Evolutionary conservation across 2,329 filamentous ascomycete species (phyloP).

Genomic region (Phaeomoniella chlamydospora): DNA sequence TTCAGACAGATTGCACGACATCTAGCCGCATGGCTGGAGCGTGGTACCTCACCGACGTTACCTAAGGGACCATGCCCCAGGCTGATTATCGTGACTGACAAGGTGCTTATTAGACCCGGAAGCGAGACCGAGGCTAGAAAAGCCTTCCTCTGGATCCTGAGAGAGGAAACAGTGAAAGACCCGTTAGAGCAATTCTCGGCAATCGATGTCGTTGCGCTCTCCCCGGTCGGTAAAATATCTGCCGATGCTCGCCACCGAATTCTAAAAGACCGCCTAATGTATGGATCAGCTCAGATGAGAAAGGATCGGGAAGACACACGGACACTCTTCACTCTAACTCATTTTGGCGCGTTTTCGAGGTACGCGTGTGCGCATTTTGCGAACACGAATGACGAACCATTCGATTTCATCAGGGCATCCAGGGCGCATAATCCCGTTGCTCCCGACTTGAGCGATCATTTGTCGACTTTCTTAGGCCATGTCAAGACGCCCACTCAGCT

Average conservation of each 20-base stretch:
- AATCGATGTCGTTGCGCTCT: conserved; percentile 12
- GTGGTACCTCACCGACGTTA: conserved; percentile 6
- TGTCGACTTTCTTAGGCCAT: conserved; percentile 10
- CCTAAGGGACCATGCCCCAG: conserved; percentile 8
- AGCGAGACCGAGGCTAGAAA: conserved; percentile 9
- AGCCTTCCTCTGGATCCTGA: conserved; percentile 12
- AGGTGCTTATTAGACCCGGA: conserved; percentile 7
- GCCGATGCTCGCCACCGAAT: too few species aligned
- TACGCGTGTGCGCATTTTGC: conserved; percentile 8
- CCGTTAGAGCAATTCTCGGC: conserved; percentile 8
- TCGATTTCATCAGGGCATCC: conserved; percentile 11
- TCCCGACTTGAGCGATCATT: conserved; percentile 9
- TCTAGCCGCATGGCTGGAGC: conserved; percentile 11
- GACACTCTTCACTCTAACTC: conserved; percentile 10
- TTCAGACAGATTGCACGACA: conserved; percentile 10
- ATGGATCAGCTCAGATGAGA: conserved; percentile 9
- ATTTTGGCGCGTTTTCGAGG: conserved; percentile 11
- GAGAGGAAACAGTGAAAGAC: conserved; percentile 11
- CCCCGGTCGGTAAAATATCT: conserved; percentile 6
- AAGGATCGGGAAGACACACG: conserved; percentile 6
- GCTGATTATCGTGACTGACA: conserved; percentile 13
- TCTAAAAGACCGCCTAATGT: conserved; percentile 12
- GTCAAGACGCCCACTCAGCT: conserved; percentile 8
- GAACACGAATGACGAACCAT: conserved; percentile 6
- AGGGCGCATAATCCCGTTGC: conserved; percentile 10